phyloP scores from a whole-genome alignment of 2,329 filamentous ascomycete species.

The Diaporthe longicolla region DNA sequence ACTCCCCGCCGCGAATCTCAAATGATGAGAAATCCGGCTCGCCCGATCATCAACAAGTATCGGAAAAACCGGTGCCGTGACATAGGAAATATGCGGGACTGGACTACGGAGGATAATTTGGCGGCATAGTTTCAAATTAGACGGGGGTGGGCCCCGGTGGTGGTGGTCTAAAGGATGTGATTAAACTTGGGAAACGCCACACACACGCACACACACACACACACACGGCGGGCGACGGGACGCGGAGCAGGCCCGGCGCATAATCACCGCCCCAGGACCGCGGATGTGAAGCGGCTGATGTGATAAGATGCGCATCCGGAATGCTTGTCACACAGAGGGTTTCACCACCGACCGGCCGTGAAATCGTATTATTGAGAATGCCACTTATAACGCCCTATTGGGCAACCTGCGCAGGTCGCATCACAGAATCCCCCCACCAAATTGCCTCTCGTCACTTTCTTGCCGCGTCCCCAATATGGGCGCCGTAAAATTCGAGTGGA shows the following conservation, averaged over 20 bases:
- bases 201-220: not conserved
- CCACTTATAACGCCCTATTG: not conserved
- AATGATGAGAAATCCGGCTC: not conserved
- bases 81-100: not conserved
- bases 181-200: conserved; percentile 14
- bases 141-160: not conserved
- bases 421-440: not conserved
- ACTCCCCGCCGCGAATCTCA: not conserved
- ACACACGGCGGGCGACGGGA: not conserved
- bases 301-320: conserved; percentile 7
- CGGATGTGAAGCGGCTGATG: conserved; percentile 23
- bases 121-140: conserved; percentile 5
- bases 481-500: conserved; percentile 16
- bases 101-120: conserved; percentile 4
- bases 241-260: not conserved
- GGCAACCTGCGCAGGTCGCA: conserved; percentile 4
- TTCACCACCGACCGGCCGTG: not conserved
- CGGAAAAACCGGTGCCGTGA: not conserved
- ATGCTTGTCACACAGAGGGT: not conserved
- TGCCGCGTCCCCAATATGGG: not conserved
- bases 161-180: not conserved
- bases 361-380: not conserved
- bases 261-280: conserved; percentile 2
- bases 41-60: not conserved
- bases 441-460: not conserved